phyloP scores from a whole-genome alignment of 2,329 filamentous ascomycete species.

The Dendryphion nanum region DNA sequence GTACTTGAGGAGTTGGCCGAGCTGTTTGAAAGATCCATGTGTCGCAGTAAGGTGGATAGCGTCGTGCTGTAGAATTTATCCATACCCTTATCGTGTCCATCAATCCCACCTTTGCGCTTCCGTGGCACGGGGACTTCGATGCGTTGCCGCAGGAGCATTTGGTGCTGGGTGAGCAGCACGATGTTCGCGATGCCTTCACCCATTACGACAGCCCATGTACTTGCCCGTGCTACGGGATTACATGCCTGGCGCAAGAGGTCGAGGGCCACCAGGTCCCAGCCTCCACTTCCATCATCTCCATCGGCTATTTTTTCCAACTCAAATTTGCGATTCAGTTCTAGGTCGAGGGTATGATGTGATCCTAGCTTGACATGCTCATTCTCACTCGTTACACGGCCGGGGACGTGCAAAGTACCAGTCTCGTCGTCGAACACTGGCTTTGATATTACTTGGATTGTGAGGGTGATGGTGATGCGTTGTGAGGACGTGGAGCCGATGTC shows the following conservation, averaged over 20 bases:
- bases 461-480: slow-evolving; percentile 62
- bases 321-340: slow-evolving; percentile 85
- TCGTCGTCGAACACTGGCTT: slow-evolving; percentile 71
- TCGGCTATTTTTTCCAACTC: slow-evolving; percentile 76
- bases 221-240: slow-evolving; percentile 74
- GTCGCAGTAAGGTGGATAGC: slow-evolving; percentile 71
- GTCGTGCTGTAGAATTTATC: slow-evolving; percentile 76
- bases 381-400: slow-evolving; percentile 63
- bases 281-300: no score
- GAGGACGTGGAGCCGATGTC: slow-evolving; percentile 62
- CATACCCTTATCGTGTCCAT: slow-evolving; percentile 69
- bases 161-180: slow-evolving; percentile 76
- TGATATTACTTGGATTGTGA: slow-evolving; percentile 64
- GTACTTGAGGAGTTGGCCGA: slow-evolving; percentile 46
- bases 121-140: slow-evolving; percentile 67
- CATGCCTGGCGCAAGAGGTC: slow-evolving; percentile 77
- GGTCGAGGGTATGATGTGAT: slow-evolving; percentile 70
- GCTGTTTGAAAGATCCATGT: slow-evolving; percentile 66
- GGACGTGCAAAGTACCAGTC: slow-evolving; percentile 66
- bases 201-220: slow-evolving; percentile 89
- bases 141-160: slow-evolving; percentile 70
- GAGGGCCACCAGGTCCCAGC: slow-evolving; percentile 88
- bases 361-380: slow-evolving; percentile 68
- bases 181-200: slow-evolving; percentile 84
- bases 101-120: slow-evolving; percentile 61